Evolutionary conservation across 805 yeast genomes (phyloP).

Genomic region (Pichia gijzeniarum): DNA sequence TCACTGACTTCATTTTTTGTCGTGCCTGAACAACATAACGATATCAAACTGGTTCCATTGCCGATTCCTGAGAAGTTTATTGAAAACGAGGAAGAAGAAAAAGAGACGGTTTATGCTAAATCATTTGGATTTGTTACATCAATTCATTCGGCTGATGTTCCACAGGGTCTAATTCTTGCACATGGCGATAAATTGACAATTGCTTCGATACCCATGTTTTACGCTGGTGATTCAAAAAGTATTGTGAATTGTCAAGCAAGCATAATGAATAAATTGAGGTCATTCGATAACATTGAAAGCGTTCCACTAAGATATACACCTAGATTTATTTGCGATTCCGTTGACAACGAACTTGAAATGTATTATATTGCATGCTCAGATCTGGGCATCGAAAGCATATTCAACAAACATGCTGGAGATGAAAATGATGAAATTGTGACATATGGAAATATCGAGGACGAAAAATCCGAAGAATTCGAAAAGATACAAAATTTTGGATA

Average conservation of each 20-base stretch:
- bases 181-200: constrained; percentile 47
- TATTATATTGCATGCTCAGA: constrained; percentile 44
- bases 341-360: constrained; percentile 16
- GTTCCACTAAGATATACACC: constrained; percentile 48
- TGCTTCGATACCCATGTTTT: constrained; percentile 30
- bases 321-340: constrained; percentile 32
- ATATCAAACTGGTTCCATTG: constrained; percentile 43
- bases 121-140: constrained; percentile 19
- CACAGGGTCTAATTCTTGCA: constrained; percentile 59
- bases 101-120: background rate
- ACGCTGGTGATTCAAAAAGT: constrained; percentile 29
- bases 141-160: constrained; percentile 57
- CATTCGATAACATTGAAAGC: constrained; percentile 30
- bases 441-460: constrained; percentile 23
- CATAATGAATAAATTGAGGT: constrained; percentile 7
- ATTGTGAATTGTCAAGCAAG: background rate
- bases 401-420: constrained; percentile 11
- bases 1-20: constrained; percentile 6
- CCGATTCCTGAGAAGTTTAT: constrained; percentile 39
- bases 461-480: constrained; percentile 25
- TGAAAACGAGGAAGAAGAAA: constrained; percentile 2
- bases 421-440: constrained; percentile 20
- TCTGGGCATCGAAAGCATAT: constrained; percentile 31
- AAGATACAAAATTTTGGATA: constrained; percentile 43
- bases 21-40: constrained; percentile 10